Base-by-base conservation (phyloP, 2,329 filamentous ascomycete genomes). In the Botrytis elliptica region DNA sequence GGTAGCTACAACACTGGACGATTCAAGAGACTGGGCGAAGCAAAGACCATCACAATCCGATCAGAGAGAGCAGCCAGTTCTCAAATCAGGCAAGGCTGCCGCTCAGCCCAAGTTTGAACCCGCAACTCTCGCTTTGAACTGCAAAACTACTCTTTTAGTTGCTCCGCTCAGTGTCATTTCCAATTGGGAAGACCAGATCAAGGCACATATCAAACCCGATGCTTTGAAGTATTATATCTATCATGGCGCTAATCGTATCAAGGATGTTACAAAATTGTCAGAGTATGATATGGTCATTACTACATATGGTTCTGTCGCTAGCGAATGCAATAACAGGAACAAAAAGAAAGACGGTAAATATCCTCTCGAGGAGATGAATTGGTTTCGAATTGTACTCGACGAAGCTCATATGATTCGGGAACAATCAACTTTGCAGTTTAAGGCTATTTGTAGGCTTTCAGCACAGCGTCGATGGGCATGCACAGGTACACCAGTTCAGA, bases 401-500 rank as follows among this genome's bases (percentile, higher is more conserved):
- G 95, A 99, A 83, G 96, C 95, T 0, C 96, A 99, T 81, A 93
- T 93, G 82, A 98, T 99, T 77, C 93, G 96, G 40, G 95, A 97
- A 78, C 91, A 93, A 76, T 88, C 86, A 5, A 95, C 94, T 0
- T 85, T 92, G 59, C 92, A 95, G 77, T 97, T 94, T 71, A 94
- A 95, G 81, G 93, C 93, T 4, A 93, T 96, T 33, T 95, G 94
- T 76, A 88, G 89, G 33, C 85, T 98, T 4, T 88, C 92, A 75
- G 93, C 94, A 3, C 88, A 93, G 79, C 90, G 95, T 46, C 91
- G 95, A 49, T 99, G 96, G 96, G 95, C 95, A 4, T 93, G 98
- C n/a, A 98, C 96, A 0, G 96, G 95, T 72, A 98, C 96, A 0
- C 96, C 95, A 0, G 93, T 98, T 14, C 95, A 98, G 82, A 99